Conservation (phyloP, 306 rosid genomes). For the Begonia fuchsioides region DNA sequence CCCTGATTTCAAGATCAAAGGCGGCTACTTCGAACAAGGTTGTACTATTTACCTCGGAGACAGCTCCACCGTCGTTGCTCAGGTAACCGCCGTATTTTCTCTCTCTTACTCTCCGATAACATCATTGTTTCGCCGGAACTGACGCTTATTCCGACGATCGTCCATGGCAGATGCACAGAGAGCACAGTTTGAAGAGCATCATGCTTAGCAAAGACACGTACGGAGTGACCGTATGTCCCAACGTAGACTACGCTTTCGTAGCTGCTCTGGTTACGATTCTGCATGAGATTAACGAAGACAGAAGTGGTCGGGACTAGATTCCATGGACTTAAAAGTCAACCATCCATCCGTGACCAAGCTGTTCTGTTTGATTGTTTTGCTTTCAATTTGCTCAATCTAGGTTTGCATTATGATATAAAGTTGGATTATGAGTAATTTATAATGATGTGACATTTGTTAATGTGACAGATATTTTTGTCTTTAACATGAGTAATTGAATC, state of each 20-base stretch:
- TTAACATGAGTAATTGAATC: no score
- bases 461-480: no score
- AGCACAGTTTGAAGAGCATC: slow-evolving; percentile 4
- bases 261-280: slow-evolving; percentile 21
- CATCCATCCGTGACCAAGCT: no score
- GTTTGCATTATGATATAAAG: no score
- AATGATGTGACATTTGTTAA: no score
- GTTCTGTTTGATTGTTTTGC: no score
- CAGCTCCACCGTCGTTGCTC: slow-evolving; percentile 12
- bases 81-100: slow-evolving; percentile 6
- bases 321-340: no score
- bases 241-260: slow-evolving; percentile 17
- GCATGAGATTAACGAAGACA: slow-evolving; percentile 19
- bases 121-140: no score
- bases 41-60: slow-evolving; percentile 16
- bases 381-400: no score
- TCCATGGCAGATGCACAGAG: slow-evolving; percentile 20
- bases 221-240: slow-evolving; percentile 18
- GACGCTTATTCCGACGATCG: no score
- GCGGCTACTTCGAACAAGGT: slow-evolving; percentile 19
- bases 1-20: slow-evolving; percentile 25
- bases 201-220: slow-evolving; percentile 16
- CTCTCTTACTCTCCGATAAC: no score
- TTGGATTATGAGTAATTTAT: no score
- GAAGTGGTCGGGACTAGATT: slow-evolving; percentile 9